Conservation (phyloP, 2,329 filamentous ascomycete species). For the Ascochyta koolunga region DNA sequence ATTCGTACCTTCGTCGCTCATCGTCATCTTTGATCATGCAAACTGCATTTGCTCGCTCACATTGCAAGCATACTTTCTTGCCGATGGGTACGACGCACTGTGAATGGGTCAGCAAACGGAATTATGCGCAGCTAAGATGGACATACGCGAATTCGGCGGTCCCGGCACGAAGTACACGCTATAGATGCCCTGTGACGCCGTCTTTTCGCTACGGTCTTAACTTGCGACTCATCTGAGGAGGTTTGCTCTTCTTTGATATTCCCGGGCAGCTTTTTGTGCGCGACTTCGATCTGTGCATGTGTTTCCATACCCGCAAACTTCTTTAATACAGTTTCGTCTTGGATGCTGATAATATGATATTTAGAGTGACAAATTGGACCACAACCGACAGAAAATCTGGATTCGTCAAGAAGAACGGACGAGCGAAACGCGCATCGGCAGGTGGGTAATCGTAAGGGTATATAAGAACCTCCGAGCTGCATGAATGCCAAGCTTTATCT, state of each 20-base stretch:
- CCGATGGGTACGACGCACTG: slow-evolving; percentile 62
- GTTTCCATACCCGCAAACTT: background rate
- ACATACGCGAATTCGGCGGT: slow-evolving; percentile 50
- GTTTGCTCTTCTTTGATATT: slow-evolving; percentile 10
- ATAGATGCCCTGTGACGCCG: slow-evolving; percentile 57
- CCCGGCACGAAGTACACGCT: slow-evolving; percentile 61
- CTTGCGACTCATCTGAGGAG: slow-evolving; percentile 11
- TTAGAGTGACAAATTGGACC: too few species aligned
- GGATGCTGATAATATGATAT: background rate
- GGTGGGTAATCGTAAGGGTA: background rate
- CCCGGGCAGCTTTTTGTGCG: background rate
- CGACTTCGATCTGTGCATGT: background rate
- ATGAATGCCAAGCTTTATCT: slow-evolving; percentile 10
- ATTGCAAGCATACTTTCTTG: slow-evolving; percentile 59
- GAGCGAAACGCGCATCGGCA: background rate
- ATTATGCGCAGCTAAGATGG: background rate
- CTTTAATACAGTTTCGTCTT: background rate
- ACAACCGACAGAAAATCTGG: too few species aligned
- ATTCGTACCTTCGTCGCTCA: slow-evolving; percentile 57
- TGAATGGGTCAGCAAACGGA: slow-evolving; percentile 29
- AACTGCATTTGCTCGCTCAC: slow-evolving; percentile 57
- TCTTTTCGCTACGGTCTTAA: slow-evolving; percentile 34
- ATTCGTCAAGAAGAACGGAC: background rate
- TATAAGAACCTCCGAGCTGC: slow-evolving; percentile 9
- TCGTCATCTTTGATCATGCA: slow-evolving; percentile 66